Conservation (phyloP, 1,284 basidiomycete species). For the Ustilago crameri region DNA sequence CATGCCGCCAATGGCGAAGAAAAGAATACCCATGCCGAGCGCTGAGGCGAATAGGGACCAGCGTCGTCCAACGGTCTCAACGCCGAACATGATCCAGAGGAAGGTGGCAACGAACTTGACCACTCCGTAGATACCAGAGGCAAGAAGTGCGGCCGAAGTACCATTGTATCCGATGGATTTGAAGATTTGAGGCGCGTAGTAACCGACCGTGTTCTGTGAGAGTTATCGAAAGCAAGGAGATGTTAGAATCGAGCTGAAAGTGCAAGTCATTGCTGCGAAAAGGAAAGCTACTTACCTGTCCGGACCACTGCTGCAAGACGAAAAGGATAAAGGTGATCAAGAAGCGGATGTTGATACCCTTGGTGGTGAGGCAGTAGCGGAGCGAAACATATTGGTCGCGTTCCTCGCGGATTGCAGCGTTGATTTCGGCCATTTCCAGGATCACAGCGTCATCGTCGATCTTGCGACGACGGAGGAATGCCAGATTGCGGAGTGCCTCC, state of each 20-base stretch:
- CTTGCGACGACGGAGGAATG: constrained; percentile 68
- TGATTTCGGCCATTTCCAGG: constrained; percentile 69
- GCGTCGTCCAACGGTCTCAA: constrained; percentile 33
- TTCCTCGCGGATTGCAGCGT: constrained; percentile 56
- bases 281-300: constrained; percentile 48
- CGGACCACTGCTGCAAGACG: constrained; percentile 68
- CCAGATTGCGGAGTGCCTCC: constrained; percentile 68
- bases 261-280: too few relatives aligned
- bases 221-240: background rate
- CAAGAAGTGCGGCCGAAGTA: constrained; percentile 69
- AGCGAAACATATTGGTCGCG: constrained; percentile 67
- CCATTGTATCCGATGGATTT: constrained; percentile 69
- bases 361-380: constrained; percentile 68
- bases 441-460: constrained; percentile 65
- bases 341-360: too few relatives aligned
- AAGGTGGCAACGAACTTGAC: constrained; percentile 67
- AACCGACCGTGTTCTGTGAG: constrained; percentile 14
- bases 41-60: constrained; percentile 63
- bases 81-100: constrained; percentile 49
- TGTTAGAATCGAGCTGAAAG: background rate
- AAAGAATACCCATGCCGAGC: constrained; percentile 21
- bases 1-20: constrained; percentile 17
- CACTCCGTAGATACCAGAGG: constrained; percentile 70
- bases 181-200: constrained; percentile 66
- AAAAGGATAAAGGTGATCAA: too few relatives aligned